phyloP scores from a whole-genome alignment of 1,284 basidiomycete genomes.

The Cutaneotrichosporon sp. region DNA sequence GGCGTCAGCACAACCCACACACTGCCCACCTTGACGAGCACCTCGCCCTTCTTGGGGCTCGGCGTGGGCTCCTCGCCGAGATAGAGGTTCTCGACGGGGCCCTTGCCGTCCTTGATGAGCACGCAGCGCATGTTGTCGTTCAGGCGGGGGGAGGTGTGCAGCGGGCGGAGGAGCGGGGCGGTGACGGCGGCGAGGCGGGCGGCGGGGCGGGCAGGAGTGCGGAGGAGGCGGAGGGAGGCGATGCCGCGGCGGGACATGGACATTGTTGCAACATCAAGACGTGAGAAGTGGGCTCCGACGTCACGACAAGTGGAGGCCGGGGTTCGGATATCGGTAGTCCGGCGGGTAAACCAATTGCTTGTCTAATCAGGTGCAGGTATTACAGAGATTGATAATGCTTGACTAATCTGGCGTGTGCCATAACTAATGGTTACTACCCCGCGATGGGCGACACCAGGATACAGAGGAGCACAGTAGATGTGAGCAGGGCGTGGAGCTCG shows the following conservation, averaged over 20 bases:
- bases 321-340: neutral
- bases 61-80: constrained; percentile 66
- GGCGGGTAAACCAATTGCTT: neutral
- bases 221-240: constrained; percentile 1
- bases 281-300: too few species aligned
- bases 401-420: too few species aligned
- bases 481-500: too few species aligned
- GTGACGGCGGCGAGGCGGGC: neutral
- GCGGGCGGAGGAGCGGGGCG: neutral
- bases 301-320: too few species aligned
- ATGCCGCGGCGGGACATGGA: constrained; percentile 11
- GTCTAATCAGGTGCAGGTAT: neutral
- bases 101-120: constrained; percentile 75
- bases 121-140: constrained; percentile 72
- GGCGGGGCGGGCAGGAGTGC: neutral
- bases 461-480: too few species aligned
- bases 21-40: constrained; percentile 69
- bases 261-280: neutral
- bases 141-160: constrained; percentile 7
- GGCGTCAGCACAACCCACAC: constrained; percentile 3
- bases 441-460: too few species aligned
- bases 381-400: too few species aligned
- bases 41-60: constrained; percentile 64
- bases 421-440: too few species aligned
- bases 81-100: constrained; percentile 75